Evolutionary conservation across 2,329 filamentous ascomycete species (phyloP).

Genomic region (Myriosclerotinia curreyana): DNA sequence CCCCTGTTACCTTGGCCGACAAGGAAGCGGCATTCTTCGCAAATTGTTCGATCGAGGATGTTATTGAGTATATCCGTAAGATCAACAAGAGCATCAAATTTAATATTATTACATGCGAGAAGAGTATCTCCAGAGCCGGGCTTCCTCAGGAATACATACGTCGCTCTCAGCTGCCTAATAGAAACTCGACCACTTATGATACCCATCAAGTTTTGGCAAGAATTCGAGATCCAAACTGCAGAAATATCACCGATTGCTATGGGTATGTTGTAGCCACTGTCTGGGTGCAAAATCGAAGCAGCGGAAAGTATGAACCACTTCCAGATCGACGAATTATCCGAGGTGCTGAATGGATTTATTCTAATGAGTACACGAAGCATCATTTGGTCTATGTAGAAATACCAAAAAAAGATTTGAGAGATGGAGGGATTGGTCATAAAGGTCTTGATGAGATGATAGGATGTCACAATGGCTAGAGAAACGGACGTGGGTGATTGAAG

Average conservation of each 20-base stretch:
- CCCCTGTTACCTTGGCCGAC: background rate
- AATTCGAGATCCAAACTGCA: no score
- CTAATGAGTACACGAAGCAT: no score
- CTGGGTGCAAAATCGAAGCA: no score
- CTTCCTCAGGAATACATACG: no score
- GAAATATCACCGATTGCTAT: no score
- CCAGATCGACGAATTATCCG: background rate
- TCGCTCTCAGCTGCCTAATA: no score
- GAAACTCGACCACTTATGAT: no score
- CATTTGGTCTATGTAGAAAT: background rate
- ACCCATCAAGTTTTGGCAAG: no score
- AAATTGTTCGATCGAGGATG: background rate
- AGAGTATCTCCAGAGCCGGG: background rate
- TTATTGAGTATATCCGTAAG: background rate
- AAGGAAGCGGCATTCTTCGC: background rate
- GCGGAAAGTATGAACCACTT: background rate
- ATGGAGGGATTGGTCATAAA: background rate
- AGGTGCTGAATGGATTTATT: background rate
- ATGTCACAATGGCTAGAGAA: no score
- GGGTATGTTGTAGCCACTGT: no score
- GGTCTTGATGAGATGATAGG: no score
- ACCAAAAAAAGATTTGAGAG: background rate
- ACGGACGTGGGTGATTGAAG: no score
- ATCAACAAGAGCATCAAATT: background rate
- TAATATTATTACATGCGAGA: background rate